Base-by-base conservation (phyloP, 306 rosid species). In the Dryas alaskensis region DNA sequence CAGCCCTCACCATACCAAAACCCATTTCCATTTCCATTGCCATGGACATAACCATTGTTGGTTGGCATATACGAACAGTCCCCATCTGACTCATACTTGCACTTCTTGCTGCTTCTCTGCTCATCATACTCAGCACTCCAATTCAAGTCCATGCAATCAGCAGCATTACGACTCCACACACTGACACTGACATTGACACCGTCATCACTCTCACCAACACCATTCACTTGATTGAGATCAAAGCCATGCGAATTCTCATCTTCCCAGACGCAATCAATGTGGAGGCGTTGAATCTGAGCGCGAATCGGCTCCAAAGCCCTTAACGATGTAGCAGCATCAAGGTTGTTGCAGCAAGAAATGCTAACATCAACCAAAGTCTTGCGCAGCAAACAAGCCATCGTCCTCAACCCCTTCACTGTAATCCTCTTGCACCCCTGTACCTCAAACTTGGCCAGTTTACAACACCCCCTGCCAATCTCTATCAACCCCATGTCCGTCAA, bases 401-500 rank as follows among this genome's bases (percentile, higher is more conserved):
- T 93, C 87, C 89, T 74, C 77, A 91, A 65, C 60, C 98, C 98
- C 66, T 73, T 80, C 44, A 80, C 81, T 0, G 98, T 93, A 39
- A 91, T 88, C 40, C 65, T 82, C 79, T 85, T 89, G 65, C 97
- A 93, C 13, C 98, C 98, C 60, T 78, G 79, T 17, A 89, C 78
- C 69, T 93, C 91, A 22, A 93, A 89, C 75, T 76, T 84, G 4
- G 72, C 81, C 69, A 94, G 55, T 69, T 67, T 86, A n/a, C 88
- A 81, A 77, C 97, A 94, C 4, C 99, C 99, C 69, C 95, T 86
- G 0, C 84, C 96, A 48, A 94, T 90, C 84, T 90, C 96, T 25
- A 94, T 94, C 90, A 94, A 78, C 25, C 96, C 89, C 99, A 94
- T 94, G 22, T 94, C 92, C 45, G 85, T 86, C 81, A 94, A 89